A percentile compares a stretch with the other conserved stretches of the same genome.
Evolutionary conservation across 129 eudicot species (phyloP).

Genomic region (Saussurea involucrata): DNA sequence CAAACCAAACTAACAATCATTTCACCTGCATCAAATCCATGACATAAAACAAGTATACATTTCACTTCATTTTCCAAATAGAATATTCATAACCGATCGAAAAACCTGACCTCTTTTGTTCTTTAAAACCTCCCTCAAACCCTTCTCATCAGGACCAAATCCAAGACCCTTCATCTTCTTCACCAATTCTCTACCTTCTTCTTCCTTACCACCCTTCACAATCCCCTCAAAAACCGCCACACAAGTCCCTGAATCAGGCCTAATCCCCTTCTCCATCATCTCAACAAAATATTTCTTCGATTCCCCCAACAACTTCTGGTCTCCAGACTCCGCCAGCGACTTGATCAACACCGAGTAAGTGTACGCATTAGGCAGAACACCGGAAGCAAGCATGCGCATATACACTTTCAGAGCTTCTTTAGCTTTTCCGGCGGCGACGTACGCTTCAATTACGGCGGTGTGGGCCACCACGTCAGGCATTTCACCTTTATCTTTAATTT

Average conservation of each 20-base stretch:
- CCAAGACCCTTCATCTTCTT: conserved; percentile 58
- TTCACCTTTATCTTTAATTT: conserved; percentile 65
- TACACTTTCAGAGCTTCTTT: conserved; percentile 62
- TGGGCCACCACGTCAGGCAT: conserved; percentile 93
- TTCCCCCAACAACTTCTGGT: conserved; percentile 43
- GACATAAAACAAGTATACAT: too few species aligned
- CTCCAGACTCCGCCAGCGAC: conserved; percentile 52
- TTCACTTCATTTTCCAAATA: conserved; percentile 39
- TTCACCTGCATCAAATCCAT: too few species aligned
- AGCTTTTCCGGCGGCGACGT: conserved; percentile 56
- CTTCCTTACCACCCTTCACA: conserved; percentile 56
- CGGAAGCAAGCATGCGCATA: conserved; percentile 61
- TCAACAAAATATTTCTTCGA: conserved; percentile 58
- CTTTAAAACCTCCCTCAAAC: conserved; percentile 56
- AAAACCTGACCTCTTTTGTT: conserved; percentile 46
- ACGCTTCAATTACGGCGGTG: conserved; percentile 85
- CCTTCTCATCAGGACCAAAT: conserved; percentile 45
- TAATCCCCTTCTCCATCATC: conserved; percentile 71
- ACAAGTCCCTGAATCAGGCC: conserved; percentile 45
- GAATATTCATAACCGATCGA: conserved; percentile 41
- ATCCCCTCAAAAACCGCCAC: conserved; percentile 62
- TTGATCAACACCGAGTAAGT: conserved; percentile 61
- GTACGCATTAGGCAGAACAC: conserved; percentile 76
- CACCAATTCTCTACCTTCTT: conserved; percentile 59
- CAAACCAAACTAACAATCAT: neutral